Percentiles rank a stretch among this genome's conserved stretches.
phyloP scores from a whole-genome alignment of 1,284 basidiomycete genomes.

The Puccinia sorghi region DNA sequence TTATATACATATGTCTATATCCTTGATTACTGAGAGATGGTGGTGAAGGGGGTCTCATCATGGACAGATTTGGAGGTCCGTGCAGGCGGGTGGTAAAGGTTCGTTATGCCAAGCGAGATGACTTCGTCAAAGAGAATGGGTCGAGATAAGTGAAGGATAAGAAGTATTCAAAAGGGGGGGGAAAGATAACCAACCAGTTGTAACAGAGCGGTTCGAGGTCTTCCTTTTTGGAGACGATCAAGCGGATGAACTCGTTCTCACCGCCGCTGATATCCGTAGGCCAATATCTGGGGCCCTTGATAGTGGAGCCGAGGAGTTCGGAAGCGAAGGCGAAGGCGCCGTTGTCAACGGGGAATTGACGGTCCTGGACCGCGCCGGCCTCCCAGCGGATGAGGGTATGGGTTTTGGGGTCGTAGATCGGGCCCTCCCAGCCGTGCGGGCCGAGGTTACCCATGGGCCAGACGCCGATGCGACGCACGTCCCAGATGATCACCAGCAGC shows the following conservation, averaged over 20 bases:
- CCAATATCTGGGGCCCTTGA: constrained; percentile 49
- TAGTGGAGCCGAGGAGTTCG: constrained; percentile 12
- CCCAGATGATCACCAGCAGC: constrained; percentile 50
- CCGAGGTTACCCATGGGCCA: constrained; percentile 52
- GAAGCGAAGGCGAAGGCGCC: constrained; percentile 47
- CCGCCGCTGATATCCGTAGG: constrained; percentile 49
- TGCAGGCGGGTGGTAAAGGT: constrained; percentile 40
- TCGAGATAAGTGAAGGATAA: neutral
- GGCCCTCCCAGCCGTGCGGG: constrained; percentile 50
- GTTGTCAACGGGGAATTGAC: constrained; percentile 45
- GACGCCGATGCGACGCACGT: constrained; percentile 40
- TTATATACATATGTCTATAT: too few species aligned
- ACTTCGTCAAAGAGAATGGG: constrained; percentile 2
- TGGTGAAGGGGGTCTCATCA: constrained; percentile 13
- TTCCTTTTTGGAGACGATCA: constrained; percentile 46
- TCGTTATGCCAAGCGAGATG: constrained; percentile 51
- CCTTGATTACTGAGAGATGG: too few species aligned
- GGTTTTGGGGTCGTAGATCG: constrained; percentile 36
- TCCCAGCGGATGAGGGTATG: constrained; percentile 48
- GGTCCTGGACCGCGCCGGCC: constrained; percentile 46
- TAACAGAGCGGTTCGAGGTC: constrained; percentile 49
- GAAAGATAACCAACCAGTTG: constrained; percentile 35
- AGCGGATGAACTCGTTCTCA: constrained; percentile 48
- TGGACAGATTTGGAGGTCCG: constrained; percentile 35
- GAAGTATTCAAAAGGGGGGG: too few species aligned